Conservation (phyloP, 192 early-diverging fungal species). For the Mortierella claussenii region DNA sequence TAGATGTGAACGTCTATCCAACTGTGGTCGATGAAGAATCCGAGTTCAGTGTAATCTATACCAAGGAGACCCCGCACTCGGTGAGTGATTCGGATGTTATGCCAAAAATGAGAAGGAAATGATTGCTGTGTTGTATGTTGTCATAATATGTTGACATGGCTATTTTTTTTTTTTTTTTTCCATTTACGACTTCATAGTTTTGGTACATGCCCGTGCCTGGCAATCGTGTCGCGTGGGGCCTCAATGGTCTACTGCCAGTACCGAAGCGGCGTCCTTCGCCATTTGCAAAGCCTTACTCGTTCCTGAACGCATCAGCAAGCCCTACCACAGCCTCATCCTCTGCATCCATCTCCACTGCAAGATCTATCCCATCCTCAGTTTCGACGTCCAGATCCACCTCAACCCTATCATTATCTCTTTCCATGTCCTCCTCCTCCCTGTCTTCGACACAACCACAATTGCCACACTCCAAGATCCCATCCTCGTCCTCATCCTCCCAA, state of each 20-base stretch:
- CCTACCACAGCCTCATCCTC: background rate
- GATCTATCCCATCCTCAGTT: too few relatives aligned
- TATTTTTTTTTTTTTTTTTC: background rate
- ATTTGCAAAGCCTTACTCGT: too few relatives aligned
- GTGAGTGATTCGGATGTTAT: background rate
- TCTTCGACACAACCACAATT: too few relatives aligned
- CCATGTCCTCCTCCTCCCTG: background rate
- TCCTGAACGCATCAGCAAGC: background rate
- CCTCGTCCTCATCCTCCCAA: conserved; percentile 1
- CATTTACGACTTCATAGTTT: conserved; percentile 10
- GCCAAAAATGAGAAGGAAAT: background rate
- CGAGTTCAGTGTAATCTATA: conserved; percentile 16
- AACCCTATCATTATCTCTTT: background rate
- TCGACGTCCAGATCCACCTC: background rate
- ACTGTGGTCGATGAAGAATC: background rate
- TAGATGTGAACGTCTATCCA: conserved; percentile 13
- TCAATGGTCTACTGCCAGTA: conserved; percentile 1
- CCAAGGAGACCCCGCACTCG: conserved; percentile 9
- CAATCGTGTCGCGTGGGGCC: conserved; percentile 16
- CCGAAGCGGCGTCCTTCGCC: conserved; percentile 7
- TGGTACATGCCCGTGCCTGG: conserved; percentile 30
- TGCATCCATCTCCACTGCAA: too few relatives aligned
- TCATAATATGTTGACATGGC: background rate
- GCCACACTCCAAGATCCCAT: too few relatives aligned
- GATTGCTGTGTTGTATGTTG: background rate